These are phyloP conservation scores for Globisporangium recalcitrans DNA, from an alignment of 352 stramenopile species.

Conservation along the genomic window DNA sequence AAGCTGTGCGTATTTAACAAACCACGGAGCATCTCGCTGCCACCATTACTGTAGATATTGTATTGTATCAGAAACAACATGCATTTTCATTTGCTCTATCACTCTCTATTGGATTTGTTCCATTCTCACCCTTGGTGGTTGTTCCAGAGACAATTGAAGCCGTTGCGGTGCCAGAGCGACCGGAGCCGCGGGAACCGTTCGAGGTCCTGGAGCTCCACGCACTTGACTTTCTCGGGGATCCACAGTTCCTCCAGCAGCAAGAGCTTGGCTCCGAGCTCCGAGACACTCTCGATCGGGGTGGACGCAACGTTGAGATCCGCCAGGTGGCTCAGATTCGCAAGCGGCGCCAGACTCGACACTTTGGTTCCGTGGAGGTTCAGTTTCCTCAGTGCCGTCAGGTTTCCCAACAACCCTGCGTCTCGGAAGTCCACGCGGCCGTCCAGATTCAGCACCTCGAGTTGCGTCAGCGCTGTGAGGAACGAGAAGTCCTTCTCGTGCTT, in stretches of 20 bases:
- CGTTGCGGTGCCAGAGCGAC: conserved; percentile 54
- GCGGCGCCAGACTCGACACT: conserved; percentile 29
- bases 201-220: conserved; percentile 33
- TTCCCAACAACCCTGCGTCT: conserved; percentile 32
- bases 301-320: conserved; percentile 46
- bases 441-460: conserved; percentile 43
- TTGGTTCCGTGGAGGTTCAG: conserved; percentile 51
- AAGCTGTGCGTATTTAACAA: no score
- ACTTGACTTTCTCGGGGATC: conserved; percentile 40
- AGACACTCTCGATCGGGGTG: conserved; percentile 37
- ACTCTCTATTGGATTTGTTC: not conserved
- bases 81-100: not conserved
- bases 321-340: conserved; percentile 28
- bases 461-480: conserved; percentile 30
- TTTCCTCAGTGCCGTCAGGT: conserved; percentile 33
- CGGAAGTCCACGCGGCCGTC: conserved; percentile 58
- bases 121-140: conserved; percentile 32
- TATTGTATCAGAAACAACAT: no score
- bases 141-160: conserved; percentile 64
- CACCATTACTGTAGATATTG: no score
- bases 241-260: conserved; percentile 46
- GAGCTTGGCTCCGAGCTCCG: conserved; percentile 17
- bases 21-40: no score
- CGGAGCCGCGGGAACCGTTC: conserved; percentile 38
- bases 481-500: conserved; percentile 38